Conservation (phyloP, 257 asterid genomes). For the Perilla frutescens region DNA sequence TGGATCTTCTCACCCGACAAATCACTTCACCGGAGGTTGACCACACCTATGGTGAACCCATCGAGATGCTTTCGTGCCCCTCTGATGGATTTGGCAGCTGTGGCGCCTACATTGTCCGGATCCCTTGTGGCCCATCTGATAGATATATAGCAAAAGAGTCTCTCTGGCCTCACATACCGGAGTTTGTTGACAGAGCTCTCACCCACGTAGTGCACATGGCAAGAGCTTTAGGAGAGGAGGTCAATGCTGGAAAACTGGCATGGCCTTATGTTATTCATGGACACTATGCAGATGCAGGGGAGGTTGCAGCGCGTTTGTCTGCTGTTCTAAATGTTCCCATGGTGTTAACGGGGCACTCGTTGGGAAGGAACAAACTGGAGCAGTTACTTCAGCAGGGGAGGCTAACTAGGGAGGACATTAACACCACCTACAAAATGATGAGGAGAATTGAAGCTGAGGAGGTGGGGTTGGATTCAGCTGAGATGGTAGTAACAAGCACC, state of each 20-base stretch:
- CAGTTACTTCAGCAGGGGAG: constrained; percentile 71
- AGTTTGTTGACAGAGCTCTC: constrained; percentile 67
- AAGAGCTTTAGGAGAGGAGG: constrained; percentile 62
- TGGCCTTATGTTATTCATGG: constrained; percentile 80
- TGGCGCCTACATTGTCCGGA: constrained; percentile 68
- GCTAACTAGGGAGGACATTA: constrained; percentile 64
- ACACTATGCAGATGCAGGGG: constrained; percentile 77
- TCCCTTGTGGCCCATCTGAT: constrained; percentile 64
- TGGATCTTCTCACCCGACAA: constrained; percentile 73
- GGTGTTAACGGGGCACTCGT: constrained; percentile 70
- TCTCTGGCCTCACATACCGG: constrained; percentile 67
- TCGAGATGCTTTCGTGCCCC: constrained; percentile 73
- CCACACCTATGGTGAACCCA: constrained; percentile 65
- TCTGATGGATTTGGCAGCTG: constrained; percentile 61
- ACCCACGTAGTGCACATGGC: constrained; percentile 64
- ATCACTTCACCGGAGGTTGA: constrained; percentile 64
- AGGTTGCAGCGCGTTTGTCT: constrained; percentile 61
- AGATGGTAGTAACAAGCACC: constrained; percentile 72
- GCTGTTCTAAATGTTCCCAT: constrained; percentile 66
- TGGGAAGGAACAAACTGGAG: constrained; percentile 73
- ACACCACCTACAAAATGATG: constrained; percentile 60
- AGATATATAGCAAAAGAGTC: constrained; percentile 64
- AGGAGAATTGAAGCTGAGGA: constrained; percentile 75
- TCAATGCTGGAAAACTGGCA: constrained; percentile 52
- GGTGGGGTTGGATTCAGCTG: constrained; percentile 64